Conservation (phyloP, 2,329 filamentous ascomycete genomes). For the Gliomastix tumulicola region DNA sequence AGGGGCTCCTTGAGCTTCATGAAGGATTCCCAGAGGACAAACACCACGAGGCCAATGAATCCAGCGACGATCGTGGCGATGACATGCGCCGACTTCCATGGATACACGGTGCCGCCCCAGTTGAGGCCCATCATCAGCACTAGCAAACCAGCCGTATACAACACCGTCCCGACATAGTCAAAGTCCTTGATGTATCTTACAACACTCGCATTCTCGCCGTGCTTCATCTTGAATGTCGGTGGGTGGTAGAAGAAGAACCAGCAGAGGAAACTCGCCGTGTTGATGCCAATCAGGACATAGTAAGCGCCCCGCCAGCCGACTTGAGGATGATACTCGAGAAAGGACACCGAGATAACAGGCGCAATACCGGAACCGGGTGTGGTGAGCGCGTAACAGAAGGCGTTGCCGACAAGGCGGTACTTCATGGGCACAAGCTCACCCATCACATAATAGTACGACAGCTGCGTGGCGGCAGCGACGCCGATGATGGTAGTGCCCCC, state of each 20-base stretch:
- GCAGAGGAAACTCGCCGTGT: slow-evolving; percentile 14
- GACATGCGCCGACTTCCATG: slow-evolving; percentile 20
- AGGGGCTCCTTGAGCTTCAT: slow-evolving; percentile 23
- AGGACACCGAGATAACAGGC: slow-evolving; percentile 14
- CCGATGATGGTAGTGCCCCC: slow-evolving; percentile 29
- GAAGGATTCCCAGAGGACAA: slow-evolving; percentile 17
- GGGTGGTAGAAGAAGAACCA: slow-evolving; percentile 21
- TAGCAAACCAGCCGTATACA: slow-evolving; percentile 15
- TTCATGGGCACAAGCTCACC: slow-evolving; percentile 30
- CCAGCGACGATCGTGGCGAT: slow-evolving; percentile 20
- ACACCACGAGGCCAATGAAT: slow-evolving; percentile 11
- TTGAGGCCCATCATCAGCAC: slow-evolving; percentile 17
- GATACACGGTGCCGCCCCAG: slow-evolving; percentile 18
- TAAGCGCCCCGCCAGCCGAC: slow-evolving; percentile 21
- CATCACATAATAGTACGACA: slow-evolving; percentile 26
- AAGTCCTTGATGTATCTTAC: slow-evolving; percentile 17
- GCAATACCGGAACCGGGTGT: slow-evolving; percentile 18
- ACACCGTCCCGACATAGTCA: slow-evolving; percentile 20
- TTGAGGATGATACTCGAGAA: slow-evolving; percentile 14
- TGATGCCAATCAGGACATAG: slow-evolving; percentile 22
- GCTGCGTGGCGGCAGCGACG: slow-evolving; percentile 27
- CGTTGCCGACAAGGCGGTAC: slow-evolving; percentile 19
- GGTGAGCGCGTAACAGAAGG: slow-evolving; percentile 19
- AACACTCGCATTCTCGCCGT: slow-evolving; percentile 13
- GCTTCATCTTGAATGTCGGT: slow-evolving; percentile 20